phyloP scores from a whole-genome alignment of 1,284 basidiomycete species.

The Golubevia sp. region DNA sequence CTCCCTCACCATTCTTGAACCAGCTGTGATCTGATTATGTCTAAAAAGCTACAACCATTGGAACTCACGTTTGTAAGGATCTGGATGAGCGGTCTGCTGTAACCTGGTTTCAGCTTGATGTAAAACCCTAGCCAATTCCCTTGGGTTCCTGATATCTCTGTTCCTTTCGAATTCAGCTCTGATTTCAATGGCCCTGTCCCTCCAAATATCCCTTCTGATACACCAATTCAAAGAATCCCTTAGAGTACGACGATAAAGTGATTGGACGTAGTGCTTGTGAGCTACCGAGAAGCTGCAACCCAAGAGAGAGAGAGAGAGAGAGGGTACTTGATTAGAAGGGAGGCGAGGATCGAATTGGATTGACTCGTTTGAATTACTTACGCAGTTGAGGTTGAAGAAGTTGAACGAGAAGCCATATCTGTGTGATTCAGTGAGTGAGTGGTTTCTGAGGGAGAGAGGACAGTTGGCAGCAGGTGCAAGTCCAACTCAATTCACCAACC shows the following conservation, averaged over 20 bases:
- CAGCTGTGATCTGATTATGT: no score
- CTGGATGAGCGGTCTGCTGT: constrained; percentile 75
- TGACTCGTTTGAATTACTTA: no score
- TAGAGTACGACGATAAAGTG: constrained; percentile 83
- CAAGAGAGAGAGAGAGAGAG: constrained; percentile 17
- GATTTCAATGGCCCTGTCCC: constrained; percentile 79
- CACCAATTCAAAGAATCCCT: constrained; percentile 87
- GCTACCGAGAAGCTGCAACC: constrained; percentile 71
- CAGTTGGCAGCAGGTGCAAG: background rate
- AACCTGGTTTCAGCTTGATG: constrained; percentile 80
- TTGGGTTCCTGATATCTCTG: constrained; percentile 85
- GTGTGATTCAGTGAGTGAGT: constrained; percentile 10
- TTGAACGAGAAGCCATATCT: background rate
- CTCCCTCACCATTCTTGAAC: background rate
- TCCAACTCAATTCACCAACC: constrained; percentile 14
- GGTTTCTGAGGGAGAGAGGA: constrained; percentile 15
- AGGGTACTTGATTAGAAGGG: constrained; percentile 7
- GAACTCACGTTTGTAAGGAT: constrained; percentile 83
- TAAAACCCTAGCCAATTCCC: constrained; percentile 79
- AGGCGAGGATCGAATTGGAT: no score
- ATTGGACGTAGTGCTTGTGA: constrained; percentile 85
- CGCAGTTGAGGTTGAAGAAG: background rate
- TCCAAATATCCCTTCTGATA: constrained; percentile 81
- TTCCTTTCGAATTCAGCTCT: constrained; percentile 89
- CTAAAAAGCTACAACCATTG: no score